These are phyloP conservation scores for Avena insularis DNA, from an alignment of 176 grass and related monocot species.

Conservation along the genomic window DNA sequence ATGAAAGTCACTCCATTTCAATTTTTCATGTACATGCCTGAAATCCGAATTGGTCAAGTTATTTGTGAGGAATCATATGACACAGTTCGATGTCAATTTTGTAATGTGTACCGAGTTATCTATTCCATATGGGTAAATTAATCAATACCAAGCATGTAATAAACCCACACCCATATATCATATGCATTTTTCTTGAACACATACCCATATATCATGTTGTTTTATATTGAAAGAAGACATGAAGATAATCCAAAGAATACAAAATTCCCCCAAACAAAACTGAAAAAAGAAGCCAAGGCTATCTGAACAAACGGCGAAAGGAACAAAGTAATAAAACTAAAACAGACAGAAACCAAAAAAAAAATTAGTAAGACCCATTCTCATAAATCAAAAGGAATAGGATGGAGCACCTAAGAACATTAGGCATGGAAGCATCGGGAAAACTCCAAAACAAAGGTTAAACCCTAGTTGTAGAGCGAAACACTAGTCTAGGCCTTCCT, in stretches of 20 bases:
- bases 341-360: not conserved
- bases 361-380: not conserved
- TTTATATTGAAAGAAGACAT: not conserved
- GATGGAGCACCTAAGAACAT: not conserved
- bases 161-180: not conserved
- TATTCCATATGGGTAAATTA: not conserved
- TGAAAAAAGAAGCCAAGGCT: not conserved
- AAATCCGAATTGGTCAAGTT: not conserved
- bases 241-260: not conserved
- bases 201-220: not conserved
- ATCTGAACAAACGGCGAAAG: not conserved
- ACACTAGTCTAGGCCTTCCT: not conserved
- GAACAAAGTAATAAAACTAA: not conserved
- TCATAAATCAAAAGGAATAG: not conserved
- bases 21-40: not conserved
- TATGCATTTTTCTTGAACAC: no score
- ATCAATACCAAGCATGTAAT: not conserved
- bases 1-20: not conserved
- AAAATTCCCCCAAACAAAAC: not conserved
- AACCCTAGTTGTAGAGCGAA: constrained; percentile 8
- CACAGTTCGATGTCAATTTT: not conserved
- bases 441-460: constrained; percentile 3
- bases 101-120: not conserved
- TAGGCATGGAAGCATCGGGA: constrained; percentile 30
- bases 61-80: not conserved